phyloP scores from a whole-genome alignment of 306 rosid genomes.

The Luffa acutangula region DNA sequence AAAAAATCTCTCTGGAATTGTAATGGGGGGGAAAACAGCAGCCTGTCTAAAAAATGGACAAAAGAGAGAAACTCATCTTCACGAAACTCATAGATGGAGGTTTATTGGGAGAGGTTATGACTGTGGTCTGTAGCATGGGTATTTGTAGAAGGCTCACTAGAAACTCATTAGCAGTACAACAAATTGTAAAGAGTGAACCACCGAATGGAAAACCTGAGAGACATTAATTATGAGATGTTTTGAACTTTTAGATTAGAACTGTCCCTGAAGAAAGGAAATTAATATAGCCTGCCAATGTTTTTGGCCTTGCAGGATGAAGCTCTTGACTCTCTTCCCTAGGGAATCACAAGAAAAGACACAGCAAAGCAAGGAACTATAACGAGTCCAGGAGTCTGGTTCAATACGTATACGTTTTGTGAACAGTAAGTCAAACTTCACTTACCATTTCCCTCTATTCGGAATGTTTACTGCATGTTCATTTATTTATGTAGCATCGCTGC shows the following conservation, averaged over 20 bases:
- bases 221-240: not conserved
- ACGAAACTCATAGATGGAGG: not conserved
- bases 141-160: not conserved
- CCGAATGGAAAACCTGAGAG: not conserved
- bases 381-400: not conserved
- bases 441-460: not conserved
- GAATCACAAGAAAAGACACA: constrained; percentile 26
- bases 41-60: not conserved
- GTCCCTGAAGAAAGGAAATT: not conserved
- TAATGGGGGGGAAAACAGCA: not conserved
- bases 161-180: not conserved
- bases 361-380: constrained; percentile 32
- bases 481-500: not conserved
- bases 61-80: not conserved
- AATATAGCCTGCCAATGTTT: not conserved
- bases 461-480: not conserved
- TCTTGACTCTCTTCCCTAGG: constrained; percentile 45
- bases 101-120: not conserved
- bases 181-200: not conserved
- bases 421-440: not conserved
- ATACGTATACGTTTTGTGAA: not conserved
- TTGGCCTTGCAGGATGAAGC: constrained; percentile 48
- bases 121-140: not conserved
- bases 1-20: not conserved
- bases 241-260: not conserved